Base-by-base conservation (phyloP, 306 rosid species). In the Pterocarpus macrocarpus region DNA sequence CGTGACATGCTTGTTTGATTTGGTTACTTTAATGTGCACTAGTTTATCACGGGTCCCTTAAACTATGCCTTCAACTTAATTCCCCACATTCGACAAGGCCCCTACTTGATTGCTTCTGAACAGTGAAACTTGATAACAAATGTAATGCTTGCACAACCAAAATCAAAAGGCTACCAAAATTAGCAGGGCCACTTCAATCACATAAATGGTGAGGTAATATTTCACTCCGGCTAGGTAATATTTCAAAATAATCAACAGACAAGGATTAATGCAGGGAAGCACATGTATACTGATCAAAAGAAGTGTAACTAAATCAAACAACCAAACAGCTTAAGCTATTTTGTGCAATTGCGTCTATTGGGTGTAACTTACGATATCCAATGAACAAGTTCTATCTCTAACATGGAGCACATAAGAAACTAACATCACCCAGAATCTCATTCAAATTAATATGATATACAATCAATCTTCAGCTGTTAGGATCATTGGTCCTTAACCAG, bases 1-100 rank as follows among this genome's bases (percentile, higher is more conserved):
- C 86, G 86, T 89, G 94, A 87, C 73, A 79, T 69, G 84, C 28
- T 33, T 78, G 66, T 78, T 84, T 81, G 71, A 33, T 87, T 77
- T 73, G 66, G 55, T 38, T 64, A 50, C 61, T 58, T 65, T 70
- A 82, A 74, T 74, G 69, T 61, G 38, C 49, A 44, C 78, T 71
- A 53, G 64, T 68, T 61, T 75, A 71, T 87, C 90, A 87, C 90
- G 82, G 84, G 86, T 53, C 78, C 58, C 79, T 34, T 41, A 45
- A n/a, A 78, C 44, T 83, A 57, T 67, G 64, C 75, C 57, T 34
- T 71, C 76, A 53, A 71, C 73, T 76, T 80, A 78, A 66, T 52
- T 66, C 59, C 72, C 55, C 4, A 3, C 72, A 69, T 10, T 79
- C 22, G 75, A 79, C 30, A 59, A 64, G 75, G 50, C 39, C 15